Evolutionary conservation across 345 rosid genomes (phyloP).

Genomic region (Heritiera fomes): DNA sequence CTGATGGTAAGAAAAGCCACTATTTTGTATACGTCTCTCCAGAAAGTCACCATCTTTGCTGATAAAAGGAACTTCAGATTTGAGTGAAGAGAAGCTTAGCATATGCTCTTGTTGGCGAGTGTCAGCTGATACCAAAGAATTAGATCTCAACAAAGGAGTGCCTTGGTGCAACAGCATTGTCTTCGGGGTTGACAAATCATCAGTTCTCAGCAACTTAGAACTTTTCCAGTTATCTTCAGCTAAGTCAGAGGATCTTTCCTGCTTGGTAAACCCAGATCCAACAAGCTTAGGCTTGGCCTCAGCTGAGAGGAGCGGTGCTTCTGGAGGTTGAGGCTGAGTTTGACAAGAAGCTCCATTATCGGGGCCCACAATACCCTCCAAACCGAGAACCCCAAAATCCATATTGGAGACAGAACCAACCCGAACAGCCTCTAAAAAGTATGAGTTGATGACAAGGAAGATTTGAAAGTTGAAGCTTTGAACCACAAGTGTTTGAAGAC

Average conservation of each 20-base stretch:
- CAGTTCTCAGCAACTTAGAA: constrained; percentile 41
- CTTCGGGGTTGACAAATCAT: constrained; percentile 34
- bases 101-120: constrained; percentile 46
- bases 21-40: constrained; percentile 35
- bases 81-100: constrained; percentile 57
- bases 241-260: constrained; percentile 48
- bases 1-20: constrained; percentile 40
- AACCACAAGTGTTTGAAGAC: constrained; percentile 2
- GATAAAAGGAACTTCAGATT: constrained; percentile 40
- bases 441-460: constrained; percentile 25
- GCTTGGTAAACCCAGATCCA: constrained; percentile 46
- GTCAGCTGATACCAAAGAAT: constrained; percentile 32
- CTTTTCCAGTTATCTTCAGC: constrained; percentile 44
- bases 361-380: constrained; percentile 43
- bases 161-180: constrained; percentile 52
- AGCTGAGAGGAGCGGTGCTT: neutral
- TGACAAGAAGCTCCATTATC: constrained; percentile 41
- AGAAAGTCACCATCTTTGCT: constrained; percentile 35
- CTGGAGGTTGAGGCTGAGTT: neutral
- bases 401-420: constrained; percentile 16
- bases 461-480: constrained; percentile 11
- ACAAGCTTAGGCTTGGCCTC: constrained; percentile 29
- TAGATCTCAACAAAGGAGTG: constrained; percentile 53
- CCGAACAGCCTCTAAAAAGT: constrained; percentile 14
- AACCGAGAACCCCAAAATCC: constrained; percentile 56